These are phyloP conservation scores for Oenanthe javanica DNA, from an alignment of 140 eudicot genomes.

Conservation along the genomic window DNA sequence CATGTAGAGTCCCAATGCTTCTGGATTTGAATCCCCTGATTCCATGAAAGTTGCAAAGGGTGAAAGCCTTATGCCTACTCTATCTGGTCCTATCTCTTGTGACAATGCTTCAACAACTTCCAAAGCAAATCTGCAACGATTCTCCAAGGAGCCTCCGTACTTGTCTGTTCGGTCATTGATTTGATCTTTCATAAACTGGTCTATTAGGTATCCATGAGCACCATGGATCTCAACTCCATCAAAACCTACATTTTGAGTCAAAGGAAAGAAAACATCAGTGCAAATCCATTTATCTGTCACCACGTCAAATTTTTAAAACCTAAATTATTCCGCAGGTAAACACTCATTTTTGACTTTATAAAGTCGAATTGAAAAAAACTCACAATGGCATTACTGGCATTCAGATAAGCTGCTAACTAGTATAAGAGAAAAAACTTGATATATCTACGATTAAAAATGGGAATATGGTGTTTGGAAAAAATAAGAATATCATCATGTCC, in stretches of 20 bases:
- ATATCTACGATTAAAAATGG: background rate
- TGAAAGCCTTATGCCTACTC: background rate
- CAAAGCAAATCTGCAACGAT: constrained; percentile 2
- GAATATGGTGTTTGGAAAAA: background rate
- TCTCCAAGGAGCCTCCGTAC: constrained; percentile 6
- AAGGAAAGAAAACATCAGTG: background rate
- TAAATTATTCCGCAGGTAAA: background rate
- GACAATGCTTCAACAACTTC: background rate
- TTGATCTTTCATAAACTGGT: constrained; percentile 2
- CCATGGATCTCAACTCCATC: constrained; percentile 11
- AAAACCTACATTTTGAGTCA: background rate
- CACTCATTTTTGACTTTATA: background rate
- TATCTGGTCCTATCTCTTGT: constrained; percentile 3
- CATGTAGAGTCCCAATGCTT: constrained; percentile 13
- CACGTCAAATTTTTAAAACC: background rate
- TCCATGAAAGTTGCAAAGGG: background rate
- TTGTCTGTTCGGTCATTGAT: background rate
- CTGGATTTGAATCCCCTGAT: background rate
- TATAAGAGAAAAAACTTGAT: background rate
- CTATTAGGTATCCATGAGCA: background rate
- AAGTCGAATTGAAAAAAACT: background rate
- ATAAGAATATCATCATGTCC: background rate
- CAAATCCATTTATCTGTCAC: background rate
- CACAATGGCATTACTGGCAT: background rate
- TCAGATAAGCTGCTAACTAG: background rate